Evolutionary conservation across 192 early-diverging fungal genomes (phyloP), one percentile per base, ranked within the genome.

Genomic region (Backusella tarrabulga): DNA sequence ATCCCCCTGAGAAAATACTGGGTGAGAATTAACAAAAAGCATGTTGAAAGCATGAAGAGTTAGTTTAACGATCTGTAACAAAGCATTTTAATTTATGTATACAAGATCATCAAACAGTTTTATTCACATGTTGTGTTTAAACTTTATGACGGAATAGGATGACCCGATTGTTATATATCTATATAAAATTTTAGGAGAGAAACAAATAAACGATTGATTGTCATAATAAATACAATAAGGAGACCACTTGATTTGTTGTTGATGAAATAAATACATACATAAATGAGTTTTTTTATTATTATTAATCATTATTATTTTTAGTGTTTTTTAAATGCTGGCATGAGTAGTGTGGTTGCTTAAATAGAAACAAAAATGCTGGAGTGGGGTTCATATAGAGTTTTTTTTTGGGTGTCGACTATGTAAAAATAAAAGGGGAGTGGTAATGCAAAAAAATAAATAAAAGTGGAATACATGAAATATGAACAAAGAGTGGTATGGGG

Each of bases 381-480:
- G 41, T 42, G 8, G 23, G 56, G 56, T 60, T 60, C 56, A 60
- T 60, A 60, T 52, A 50, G 19, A 21, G 19, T 56, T 63, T 63
- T 63, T 60, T 63, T 63, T 63, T 63, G 56, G 4, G 23, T 63
- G 56, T 63, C 26, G 56, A 29, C 56, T 63, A 63, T 63, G 56
- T 63, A 63, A 29, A 63, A 56, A 21, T n/a, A 26, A 26, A 2
- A 12, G 56, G 12, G 23, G n/a, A 1, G 19, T 63, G 56, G 5
- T 63, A 29, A 29, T 29, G 26, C 21, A 26, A 60, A 56, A 9
- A 60, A 11, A 14, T 29, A 29, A 8, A 21, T 26, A 60, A 23
- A 60, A 29, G 9, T 63, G 54, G 54, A 56, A 56, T 56, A 56
- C 54, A 56, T 56, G 56, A 54, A 54, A 63, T 63, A 63, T 29